These are phyloP conservation scores for Podila minutissima DNA, from an alignment of 192 early-diverging fungal genomes.

Conservation along the genomic window DNA sequence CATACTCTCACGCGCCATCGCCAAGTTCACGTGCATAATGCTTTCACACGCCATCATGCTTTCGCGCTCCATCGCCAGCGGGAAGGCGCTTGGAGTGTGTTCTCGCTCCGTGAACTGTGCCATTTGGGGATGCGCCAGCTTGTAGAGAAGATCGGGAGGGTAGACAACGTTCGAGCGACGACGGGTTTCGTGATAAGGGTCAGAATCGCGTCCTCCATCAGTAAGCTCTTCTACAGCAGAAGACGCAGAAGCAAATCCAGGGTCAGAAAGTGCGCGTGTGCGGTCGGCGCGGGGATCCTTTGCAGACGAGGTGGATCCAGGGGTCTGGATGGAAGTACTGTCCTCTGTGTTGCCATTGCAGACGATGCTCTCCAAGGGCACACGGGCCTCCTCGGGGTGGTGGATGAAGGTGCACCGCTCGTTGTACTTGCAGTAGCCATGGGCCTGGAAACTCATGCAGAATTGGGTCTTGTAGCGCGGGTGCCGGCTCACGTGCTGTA, in stretches of 20 bases:
- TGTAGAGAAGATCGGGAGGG: conserved; percentile 1
- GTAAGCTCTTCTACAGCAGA: neutral
- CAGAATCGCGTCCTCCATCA: neutral
- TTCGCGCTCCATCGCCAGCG: neutral
- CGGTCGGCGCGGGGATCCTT: neutral
- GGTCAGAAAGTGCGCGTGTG: neutral
- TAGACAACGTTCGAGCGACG: neutral
- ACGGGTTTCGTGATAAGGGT: neutral
- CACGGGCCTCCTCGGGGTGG: conserved; percentile 62
- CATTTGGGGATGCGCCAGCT: neutral
- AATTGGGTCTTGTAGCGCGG: conserved; percentile 96
- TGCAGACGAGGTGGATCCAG: neutral
- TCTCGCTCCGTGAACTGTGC: neutral
- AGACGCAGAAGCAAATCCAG: neutral
- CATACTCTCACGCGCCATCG: no score
- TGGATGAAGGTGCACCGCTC: conserved; percentile 97
- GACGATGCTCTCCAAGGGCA: neutral
- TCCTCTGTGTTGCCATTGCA: neutral
- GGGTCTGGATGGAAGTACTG: neutral
- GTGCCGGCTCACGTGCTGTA: conserved; percentile 84
- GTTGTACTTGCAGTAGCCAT: conserved; percentile 93
- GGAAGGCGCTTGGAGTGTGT: neutral
- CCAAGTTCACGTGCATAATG: neutral
- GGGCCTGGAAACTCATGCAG: conserved; percentile 90
- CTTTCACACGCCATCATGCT: neutral